A percentile compares a stretch with the other conserved stretches of the same genome.
Conservation (phyloP, 2,329 filamentous ascomycete species). For the Teratosphaeria viscida region DNA sequence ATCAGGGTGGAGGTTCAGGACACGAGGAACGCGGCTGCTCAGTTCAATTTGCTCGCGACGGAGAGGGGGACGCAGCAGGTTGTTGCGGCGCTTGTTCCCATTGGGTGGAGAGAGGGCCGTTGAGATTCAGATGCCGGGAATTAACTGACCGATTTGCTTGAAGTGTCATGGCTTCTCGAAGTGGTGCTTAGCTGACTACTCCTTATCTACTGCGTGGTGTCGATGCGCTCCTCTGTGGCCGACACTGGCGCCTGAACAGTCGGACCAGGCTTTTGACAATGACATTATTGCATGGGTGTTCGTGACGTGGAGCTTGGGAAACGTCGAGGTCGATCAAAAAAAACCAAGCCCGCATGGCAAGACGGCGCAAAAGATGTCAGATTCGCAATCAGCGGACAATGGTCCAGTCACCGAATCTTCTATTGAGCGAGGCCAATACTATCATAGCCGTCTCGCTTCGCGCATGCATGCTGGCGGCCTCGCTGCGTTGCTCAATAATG, state of each 20-base stretch:
- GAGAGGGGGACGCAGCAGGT: slow-evolving; percentile 79
- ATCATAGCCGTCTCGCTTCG: too few relatives aligned
- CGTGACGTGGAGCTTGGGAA: background rate
- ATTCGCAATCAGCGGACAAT: too few relatives aligned
- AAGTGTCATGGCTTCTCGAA: background rate
- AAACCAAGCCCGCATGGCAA: background rate
- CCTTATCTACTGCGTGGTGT: background rate
- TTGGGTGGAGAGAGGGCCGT: slow-evolving; percentile 61
- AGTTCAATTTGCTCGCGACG: slow-evolving; percentile 92
- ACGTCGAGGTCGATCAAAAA: background rate
- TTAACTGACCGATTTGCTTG: background rate
- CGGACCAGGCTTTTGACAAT: too few relatives aligned
- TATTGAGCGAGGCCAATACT: too few relatives aligned
- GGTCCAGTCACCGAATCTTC: too few relatives aligned
- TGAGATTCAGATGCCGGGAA: slow-evolving; percentile 6
- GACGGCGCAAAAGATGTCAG: too few relatives aligned
- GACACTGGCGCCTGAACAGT: too few relatives aligned
- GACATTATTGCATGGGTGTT: too few relatives aligned
- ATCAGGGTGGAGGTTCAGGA: slow-evolving; percentile 83
- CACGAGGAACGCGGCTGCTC: slow-evolving; percentile 84
- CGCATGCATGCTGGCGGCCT: too few relatives aligned
- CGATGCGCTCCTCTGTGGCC: background rate
- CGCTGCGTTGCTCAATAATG: background rate
- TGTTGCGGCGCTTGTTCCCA: slow-evolving; percentile 76
- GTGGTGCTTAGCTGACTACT: background rate